A percentile compares a stretch with the other conserved stretches of the same genome.
These are phyloP conservation scores for Phytophthora cactorum DNA, from an alignment of 352 stramenopile species.

Conservation along the genomic window DNA sequence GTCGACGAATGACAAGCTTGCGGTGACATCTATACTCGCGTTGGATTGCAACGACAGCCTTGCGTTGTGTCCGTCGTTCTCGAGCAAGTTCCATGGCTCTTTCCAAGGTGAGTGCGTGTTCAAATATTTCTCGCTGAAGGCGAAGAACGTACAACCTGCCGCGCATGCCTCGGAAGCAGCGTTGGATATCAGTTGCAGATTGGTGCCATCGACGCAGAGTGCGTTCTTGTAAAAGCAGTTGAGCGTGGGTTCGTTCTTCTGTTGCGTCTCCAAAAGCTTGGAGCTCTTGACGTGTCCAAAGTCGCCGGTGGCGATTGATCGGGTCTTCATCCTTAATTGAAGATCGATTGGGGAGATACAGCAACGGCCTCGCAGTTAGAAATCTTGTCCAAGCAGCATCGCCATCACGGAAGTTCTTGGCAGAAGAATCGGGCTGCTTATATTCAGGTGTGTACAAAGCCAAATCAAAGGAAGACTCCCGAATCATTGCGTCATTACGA, in stretches of 20 bases:
- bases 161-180: conserved; percentile 42
- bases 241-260: conserved; percentile 37
- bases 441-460: conserved; percentile 48
- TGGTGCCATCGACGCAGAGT: conserved; percentile 48
- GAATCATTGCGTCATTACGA: conserved; percentile 1
- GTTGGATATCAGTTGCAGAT: conserved; percentile 49
- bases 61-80: conserved; percentile 25
- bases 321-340: conserved; percentile 50
- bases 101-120: conserved; percentile 34
- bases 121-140: conserved; percentile 31
- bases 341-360: conserved; percentile 60
- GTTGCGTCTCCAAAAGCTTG: conserved; percentile 46
- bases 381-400: conserved; percentile 46
- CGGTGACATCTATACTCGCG: conserved; percentile 37
- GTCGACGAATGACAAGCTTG: conserved; percentile 20
- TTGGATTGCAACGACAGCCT: conserved; percentile 46
- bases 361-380: conserved; percentile 28
- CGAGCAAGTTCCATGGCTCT: conserved; percentile 30
- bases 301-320: conserved; percentile 35
- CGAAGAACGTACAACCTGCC: conserved; percentile 40
- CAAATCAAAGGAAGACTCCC: conserved; percentile 41
- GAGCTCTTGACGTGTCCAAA: conserved; percentile 60
- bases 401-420: conserved; percentile 25
- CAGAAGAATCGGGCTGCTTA: conserved; percentile 24
- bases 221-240: conserved; percentile 45